Evolutionary conservation across 2,329 filamentous ascomycete species (phyloP), one percentile per base, ranked within the genome.

Genomic region (Juglanconis sp.): DNA sequence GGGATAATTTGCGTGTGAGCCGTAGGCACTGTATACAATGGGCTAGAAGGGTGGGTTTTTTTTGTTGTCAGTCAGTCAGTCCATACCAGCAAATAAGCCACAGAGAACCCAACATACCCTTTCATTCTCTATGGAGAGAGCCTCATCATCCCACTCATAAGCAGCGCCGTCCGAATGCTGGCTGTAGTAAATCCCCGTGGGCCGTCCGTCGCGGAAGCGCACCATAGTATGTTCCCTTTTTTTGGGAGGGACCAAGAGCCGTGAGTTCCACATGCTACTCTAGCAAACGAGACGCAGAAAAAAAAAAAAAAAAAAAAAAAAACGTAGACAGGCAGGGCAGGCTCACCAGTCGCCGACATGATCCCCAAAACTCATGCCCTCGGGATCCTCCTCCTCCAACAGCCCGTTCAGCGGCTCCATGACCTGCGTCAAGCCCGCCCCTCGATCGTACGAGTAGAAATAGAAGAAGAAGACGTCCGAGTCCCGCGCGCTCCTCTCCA

Each of bases 1-100:
- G 10, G 65, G 59, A 51, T 73, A 75, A 13, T 73, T 74, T 30
- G 73, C 73, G 35, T 75, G 73, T 0, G 73, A 72, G 3, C 73
- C 73, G 4, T 63, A 65, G 5, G 70, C 73, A 38, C 73, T 75
- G 31, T 72, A 75, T 0, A 71, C 68, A 6, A 71, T 49, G 7
- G 73, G 72, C 71, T 75, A n/a, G 1, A 32, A 5, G 24, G 15
- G 15, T 44, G 5, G 7, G 42, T 4, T 2, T 17, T 4, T 24
- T 17, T 24, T 17, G 8, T 3, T 17, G 3, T 59, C 38, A 51
- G 48, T 51, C 10, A n/a, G 1, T 8, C 8, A 10, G 24, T 44
- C 3, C 13, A 51, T 35, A n/a, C 1, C 1, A n/a, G n/a, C n/a
- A n/a, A n/a, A 53, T 4, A 7, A 4, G 7, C 47, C 17, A 11